phyloP scores from a whole-genome alignment of 805 yeast species.

The Lipomyces lipofer region DNA sequence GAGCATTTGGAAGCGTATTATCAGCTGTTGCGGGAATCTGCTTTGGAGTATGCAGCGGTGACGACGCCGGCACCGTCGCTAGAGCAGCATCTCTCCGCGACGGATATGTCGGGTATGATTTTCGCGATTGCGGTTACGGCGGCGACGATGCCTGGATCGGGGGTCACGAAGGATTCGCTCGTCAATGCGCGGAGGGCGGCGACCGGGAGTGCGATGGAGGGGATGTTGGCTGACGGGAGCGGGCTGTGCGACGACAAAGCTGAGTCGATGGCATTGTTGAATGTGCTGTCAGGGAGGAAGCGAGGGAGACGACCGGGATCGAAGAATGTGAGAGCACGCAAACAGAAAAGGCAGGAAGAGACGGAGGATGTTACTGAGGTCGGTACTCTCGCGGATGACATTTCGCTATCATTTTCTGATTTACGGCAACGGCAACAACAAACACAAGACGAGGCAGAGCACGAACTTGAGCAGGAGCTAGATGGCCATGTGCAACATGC shows the following conservation, averaged over 20 bases:
- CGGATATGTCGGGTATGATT: constrained; percentile 8
- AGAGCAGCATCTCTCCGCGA: background rate
- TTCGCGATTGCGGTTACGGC: constrained; percentile 22
- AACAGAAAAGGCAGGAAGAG: background rate
- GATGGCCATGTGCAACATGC: background rate
- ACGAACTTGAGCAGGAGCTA: background rate
- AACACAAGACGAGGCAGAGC: background rate
- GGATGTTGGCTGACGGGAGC: constrained; percentile 6
- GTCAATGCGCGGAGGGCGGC: constrained; percentile 13
- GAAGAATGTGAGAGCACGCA: constrained; percentile 4
- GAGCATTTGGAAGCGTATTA: constrained; percentile 20
- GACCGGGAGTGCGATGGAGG: background rate
- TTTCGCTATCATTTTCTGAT: background rate
- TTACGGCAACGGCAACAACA: background rate
- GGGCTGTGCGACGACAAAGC: constrained; percentile 4
- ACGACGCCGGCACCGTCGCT: background rate
- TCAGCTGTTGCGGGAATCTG: constrained; percentile 11
- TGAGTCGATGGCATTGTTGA: background rate
- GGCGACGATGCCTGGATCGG: constrained; percentile 18
- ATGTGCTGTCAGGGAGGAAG: constrained; percentile 3
- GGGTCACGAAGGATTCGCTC: constrained; percentile 9
- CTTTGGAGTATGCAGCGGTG: constrained; percentile 1
- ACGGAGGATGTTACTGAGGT: background rate
- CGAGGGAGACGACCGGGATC: constrained; percentile 18
- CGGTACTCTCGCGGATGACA: background rate